phyloP scores from a whole-genome alignment of 306 rosid genomes.

The Arachis hypogaea region DNA sequence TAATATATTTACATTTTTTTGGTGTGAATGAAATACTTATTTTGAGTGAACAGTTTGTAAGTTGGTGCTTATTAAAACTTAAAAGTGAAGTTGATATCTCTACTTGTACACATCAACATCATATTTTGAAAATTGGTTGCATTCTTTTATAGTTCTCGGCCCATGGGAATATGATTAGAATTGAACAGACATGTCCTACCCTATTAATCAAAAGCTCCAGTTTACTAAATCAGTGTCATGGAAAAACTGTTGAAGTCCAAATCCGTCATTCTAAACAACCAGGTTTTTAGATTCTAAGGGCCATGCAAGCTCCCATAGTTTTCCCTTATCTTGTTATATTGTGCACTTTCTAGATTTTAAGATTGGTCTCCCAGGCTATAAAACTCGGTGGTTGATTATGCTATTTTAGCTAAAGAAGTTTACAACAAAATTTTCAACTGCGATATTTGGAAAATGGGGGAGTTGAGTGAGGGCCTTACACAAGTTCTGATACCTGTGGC shows the following conservation, averaged over 20 bases:
- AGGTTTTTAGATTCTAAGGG: constrained; percentile 32
- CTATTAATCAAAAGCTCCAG: constrained; percentile 51
- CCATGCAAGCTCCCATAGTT: constrained; percentile 23
- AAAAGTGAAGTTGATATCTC: constrained; percentile 6
- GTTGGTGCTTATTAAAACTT: not conserved
- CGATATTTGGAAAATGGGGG: constrained; percentile 50
- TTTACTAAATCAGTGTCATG: constrained; percentile 23
- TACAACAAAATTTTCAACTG: constrained; percentile 14
- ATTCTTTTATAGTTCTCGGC: not conserved
- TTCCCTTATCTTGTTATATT: not conserved
- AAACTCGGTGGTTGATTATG: constrained; percentile 25
- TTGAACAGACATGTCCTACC: constrained; percentile 32
- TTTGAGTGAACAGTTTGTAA: not conserved
- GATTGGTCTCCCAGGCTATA: constrained; percentile 11
- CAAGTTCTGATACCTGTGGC: constrained; percentile 62
- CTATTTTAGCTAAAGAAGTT: constrained; percentile 20
- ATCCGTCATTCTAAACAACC: constrained; percentile 54
- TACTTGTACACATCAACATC: not conserved
- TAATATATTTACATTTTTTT: not conserved
- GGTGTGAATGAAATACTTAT: not conserved
- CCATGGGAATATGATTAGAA: constrained; percentile 5
- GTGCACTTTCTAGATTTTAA: constrained; percentile 2
- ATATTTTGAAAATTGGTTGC: not conserved
- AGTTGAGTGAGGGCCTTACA: constrained; percentile 57
- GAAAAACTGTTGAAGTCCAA: constrained; percentile 21